Conservation (phyloP, 768 basidiomycete species). For the Boletellus emodensis region DNA sequence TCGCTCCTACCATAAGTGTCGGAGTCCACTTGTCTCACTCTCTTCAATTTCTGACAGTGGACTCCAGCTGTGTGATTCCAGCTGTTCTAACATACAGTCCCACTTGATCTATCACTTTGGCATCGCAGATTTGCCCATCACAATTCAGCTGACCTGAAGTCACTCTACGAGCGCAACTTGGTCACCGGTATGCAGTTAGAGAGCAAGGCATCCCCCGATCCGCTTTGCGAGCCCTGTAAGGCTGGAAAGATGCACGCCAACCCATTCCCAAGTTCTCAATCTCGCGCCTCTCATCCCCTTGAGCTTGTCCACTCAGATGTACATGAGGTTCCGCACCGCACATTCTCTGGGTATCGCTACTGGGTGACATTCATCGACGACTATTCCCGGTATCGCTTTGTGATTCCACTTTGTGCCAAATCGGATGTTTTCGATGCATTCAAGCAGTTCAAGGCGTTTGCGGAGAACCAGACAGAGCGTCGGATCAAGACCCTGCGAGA, state of each 20-base stretch:
- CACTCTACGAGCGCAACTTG: neutral
- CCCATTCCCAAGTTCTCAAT: neutral
- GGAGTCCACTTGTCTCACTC: too few relatives aligned
- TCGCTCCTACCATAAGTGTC: too few relatives aligned
- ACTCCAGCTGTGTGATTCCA: too few relatives aligned
- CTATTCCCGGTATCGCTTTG: neutral
- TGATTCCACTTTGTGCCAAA: neutral
- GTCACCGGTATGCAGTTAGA: slow-evolving; percentile 9
- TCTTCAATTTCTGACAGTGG: too few relatives aligned
- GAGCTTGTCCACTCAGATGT: too few relatives aligned
- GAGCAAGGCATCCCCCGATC: neutral
- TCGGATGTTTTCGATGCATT: neutral
- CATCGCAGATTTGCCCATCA: slow-evolving; percentile 22
- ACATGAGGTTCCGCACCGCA: neutral
- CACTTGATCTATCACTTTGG: slow-evolving; percentile 17
- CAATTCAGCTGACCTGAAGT: slow-evolving; percentile 3
- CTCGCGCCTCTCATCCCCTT: too few relatives aligned
- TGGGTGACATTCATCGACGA: too few relatives aligned
- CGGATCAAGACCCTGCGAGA: too few relatives aligned
- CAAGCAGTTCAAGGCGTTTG: neutral
- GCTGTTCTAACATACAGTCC: too few relatives aligned
- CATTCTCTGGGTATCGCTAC: too few relatives aligned
- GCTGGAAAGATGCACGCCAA: slow-evolving; percentile 8
- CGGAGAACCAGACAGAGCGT: too few relatives aligned
- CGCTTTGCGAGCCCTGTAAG: slow-evolving; percentile 7